Conservation (phyloP, 2,329 filamentous ascomycete genomes). For the Claviceps citrina region DNA sequence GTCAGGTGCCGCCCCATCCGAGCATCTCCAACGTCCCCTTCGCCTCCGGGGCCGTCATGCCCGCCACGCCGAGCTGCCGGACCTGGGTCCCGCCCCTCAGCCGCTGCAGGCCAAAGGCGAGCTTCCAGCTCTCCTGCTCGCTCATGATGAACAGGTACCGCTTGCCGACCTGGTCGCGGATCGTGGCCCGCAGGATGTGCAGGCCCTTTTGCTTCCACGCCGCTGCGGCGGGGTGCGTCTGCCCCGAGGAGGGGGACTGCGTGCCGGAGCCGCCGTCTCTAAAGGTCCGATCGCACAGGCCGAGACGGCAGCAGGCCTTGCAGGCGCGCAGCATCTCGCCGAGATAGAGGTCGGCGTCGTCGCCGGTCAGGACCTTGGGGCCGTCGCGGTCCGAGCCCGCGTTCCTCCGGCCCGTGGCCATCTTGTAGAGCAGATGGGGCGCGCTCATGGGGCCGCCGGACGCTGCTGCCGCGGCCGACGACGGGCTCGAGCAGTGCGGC, state of each 20-base stretch:
- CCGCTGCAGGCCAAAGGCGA: conserved; percentile 44
- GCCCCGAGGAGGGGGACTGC: conserved; percentile 17
- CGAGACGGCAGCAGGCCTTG: conserved; percentile 46
- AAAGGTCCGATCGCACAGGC: conserved; percentile 30
- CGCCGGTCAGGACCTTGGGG: conserved; percentile 38
- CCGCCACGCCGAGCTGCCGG: conserved; percentile 41
- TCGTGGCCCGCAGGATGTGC: conserved; percentile 47
- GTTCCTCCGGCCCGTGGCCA: conserved; percentile 30
- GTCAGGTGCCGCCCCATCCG: conserved; percentile 37
- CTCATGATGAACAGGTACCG: conserved; percentile 49
- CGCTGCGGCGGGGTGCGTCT: no score
- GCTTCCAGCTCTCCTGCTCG: conserved; percentile 54
- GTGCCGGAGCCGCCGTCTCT: conserved; percentile 25
- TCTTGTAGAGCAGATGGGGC: conserved; percentile 31
- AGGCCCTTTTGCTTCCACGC: conserved; percentile 40
- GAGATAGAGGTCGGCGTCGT: conserved; percentile 52
- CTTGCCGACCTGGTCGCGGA: conserved; percentile 51
- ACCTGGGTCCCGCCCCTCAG: conserved; percentile 45
- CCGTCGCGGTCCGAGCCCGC: conserved; percentile 34
- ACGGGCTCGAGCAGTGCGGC: conserved; percentile 40
- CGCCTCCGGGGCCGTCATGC: conserved; percentile 39
- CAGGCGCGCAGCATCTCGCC: conserved; percentile 47
- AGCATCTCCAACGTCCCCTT: conserved; percentile 41
- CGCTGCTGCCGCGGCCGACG: conserved; percentile 19
- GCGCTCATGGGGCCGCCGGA: conserved; percentile 24